Evolutionary conservation across 768 basidiomycete genomes (phyloP).

Genomic region (Daedaleopsis sinensis): DNA sequence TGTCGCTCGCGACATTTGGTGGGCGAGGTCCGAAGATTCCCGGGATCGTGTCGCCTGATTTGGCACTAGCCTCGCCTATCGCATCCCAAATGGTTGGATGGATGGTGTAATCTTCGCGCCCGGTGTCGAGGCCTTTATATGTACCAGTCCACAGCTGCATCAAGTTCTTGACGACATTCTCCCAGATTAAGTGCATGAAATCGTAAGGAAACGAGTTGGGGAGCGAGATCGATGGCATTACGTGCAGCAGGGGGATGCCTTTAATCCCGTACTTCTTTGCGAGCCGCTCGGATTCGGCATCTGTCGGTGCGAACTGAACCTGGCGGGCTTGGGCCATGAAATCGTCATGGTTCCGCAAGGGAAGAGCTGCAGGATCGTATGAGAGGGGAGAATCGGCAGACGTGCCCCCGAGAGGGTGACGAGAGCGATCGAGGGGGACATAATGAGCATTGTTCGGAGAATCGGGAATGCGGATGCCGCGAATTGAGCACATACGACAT

Average conservation of each 20-base stretch:
- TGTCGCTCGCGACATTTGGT: slow-evolving; percentile 37
- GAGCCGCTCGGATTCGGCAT: slow-evolving; percentile 10
- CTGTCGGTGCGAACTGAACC: slow-evolving; percentile 13
- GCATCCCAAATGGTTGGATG: slow-evolving; percentile 41
- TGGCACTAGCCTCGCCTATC: slow-evolving; percentile 37
- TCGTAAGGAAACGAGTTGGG: slow-evolving; percentile 47
- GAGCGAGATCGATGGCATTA: slow-evolving; percentile 38
- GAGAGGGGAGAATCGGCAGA: neutral
- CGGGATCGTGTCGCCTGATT: slow-evolving; percentile 41
- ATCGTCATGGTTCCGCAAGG: slow-evolving; percentile 21
- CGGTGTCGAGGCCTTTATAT: slow-evolving; percentile 43
- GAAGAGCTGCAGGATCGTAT: slow-evolving; percentile 20
- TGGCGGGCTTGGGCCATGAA: slow-evolving; percentile 12
- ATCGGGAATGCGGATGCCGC: slow-evolving; percentile 17
- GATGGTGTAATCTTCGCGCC: slow-evolving; percentile 34
- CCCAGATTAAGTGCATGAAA: slow-evolving; percentile 52
- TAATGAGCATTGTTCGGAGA: slow-evolving; percentile 10
- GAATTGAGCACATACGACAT: slow-evolving; percentile 30
- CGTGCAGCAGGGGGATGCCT: slow-evolving; percentile 33
- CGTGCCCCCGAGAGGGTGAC: slow-evolving; percentile 8
- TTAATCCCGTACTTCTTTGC: slow-evolving; percentile 26
- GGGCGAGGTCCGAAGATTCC: slow-evolving; percentile 38
- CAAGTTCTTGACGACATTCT: slow-evolving; percentile 46
- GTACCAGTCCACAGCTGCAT: slow-evolving; percentile 43
- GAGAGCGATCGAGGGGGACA: slow-evolving; percentile 18